Evolutionary conservation across 2,329 filamentous ascomycete species (phyloP), one percentile per base, ranked within the genome.

Genomic region (Microcera coccophila): DNA sequence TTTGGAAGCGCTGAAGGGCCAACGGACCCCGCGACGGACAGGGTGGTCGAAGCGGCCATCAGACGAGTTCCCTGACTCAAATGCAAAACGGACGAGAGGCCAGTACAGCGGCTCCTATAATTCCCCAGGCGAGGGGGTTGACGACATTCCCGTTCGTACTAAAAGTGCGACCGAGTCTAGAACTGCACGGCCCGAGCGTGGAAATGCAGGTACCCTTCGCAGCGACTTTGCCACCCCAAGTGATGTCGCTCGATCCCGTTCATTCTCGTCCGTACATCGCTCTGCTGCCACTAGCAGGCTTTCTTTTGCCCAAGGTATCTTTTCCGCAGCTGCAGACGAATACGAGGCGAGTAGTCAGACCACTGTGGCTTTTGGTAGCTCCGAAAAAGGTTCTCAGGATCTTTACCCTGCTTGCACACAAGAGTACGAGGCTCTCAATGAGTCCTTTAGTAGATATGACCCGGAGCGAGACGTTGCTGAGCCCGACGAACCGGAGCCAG

Each of bases 271-370:
- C 17, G 42, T 14, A 10, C 24, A 15, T 10, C 40, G 41, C 2
- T 67, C 66, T 5, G 52, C 50, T 12, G 63, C 57, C 24, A 62
- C 62, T 3, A 68, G 62, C 40, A 62, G 47, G 26, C 45, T 49
- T 2, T 68, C 67, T 0, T 49, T 66, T 19, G 54, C 46, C 3
- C 57, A 63, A 0, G 57, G 47, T 4, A 47, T 67, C 17, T 73
- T 70, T 39, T 69, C 65, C 10, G 47, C 56, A n/a, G 20, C 42
- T 15, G 43, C 48, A 45, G 36, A 56, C 12, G 50, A 56, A 2
- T 39, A 31, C 10, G 47, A 47, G 1, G 45, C 50, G 4, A 58
- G 59, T 11, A 68, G 59, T 1, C 64, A 70, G 42, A 60, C 62
- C 14, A 71, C 67, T 1, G 36, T 61, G 10, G 51, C 21, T 24